phyloP scores from a whole-genome alignment of 23 red algal species.

The Gracilaria caudata region DNA sequence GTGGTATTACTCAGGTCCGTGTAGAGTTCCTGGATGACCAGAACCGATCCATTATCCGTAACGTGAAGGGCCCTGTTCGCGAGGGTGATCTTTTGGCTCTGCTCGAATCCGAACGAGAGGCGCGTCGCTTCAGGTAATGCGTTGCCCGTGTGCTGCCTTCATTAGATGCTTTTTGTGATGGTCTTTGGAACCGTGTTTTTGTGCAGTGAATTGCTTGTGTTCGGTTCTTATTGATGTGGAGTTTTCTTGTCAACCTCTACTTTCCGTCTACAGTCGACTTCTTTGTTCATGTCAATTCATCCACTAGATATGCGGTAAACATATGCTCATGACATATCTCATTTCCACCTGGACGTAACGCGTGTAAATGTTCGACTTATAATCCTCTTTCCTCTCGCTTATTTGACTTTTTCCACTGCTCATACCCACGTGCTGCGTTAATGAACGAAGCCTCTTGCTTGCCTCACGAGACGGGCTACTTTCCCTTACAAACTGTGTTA shows the following conservation, averaged over 20 bases:
- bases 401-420: too few relatives aligned
- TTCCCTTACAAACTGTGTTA: too few relatives aligned
- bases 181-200: background rate
- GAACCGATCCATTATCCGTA: conserved; percentile 98
- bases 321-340: background rate
- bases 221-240: background rate
- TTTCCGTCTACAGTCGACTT: background rate
- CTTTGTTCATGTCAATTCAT: background rate
- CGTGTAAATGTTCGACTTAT: too few relatives aligned
- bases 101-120: conserved; percentile 96
- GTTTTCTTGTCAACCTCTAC: background rate
- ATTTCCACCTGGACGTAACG: background rate
- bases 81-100: conserved; percentile 95
- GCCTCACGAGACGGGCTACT: too few relatives aligned
- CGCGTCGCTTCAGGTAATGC: conserved; percentile 88
- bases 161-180: too few relatives aligned
- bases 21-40: conserved; percentile 93
- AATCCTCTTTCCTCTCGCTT: too few relatives aligned
- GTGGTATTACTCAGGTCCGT: conserved; percentile 97
- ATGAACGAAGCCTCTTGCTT: too few relatives aligned
- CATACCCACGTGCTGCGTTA: too few relatives aligned
- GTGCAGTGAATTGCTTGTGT: background rate
- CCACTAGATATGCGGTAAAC: background rate
- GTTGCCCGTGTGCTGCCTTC: background rate
- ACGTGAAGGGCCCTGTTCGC: conserved; percentile 99